These are phyloP conservation scores for Pythium utonaiense DNA, from an alignment of 352 stramenopile species.

Conservation along the genomic window DNA sequence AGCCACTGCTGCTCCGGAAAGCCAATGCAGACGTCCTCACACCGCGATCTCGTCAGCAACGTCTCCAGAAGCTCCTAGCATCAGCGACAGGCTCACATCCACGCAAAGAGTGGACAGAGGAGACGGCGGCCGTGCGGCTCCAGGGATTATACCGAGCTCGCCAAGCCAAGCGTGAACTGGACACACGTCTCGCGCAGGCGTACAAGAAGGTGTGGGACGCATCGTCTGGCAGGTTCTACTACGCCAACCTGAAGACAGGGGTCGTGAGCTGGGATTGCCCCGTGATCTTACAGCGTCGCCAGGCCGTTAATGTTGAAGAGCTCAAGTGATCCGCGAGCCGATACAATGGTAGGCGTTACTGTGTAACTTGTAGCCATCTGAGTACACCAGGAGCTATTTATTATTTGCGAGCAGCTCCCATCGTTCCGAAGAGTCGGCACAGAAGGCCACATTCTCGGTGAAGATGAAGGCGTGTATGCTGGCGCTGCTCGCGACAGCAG, in stretches of 20 bases:
- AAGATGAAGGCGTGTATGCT: not conserved
- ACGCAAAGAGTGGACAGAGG: constrained; percentile 38
- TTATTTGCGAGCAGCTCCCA: not conserved
- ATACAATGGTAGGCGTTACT: not conserved
- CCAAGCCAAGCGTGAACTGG: constrained; percentile 40
- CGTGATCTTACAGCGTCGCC: constrained; percentile 19
- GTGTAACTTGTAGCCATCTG: not conserved
- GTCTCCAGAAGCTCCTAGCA: constrained; percentile 26
- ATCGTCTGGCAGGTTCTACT: constrained; percentile 55
- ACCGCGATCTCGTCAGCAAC: constrained; percentile 43
- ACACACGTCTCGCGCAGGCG: constrained; percentile 28
- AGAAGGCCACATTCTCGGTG: not conserved
- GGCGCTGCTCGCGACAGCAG: not conserved
- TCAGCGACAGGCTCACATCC: not conserved
- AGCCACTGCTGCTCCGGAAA: constrained; percentile 47
- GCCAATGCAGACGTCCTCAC: constrained; percentile 43
- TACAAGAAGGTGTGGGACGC: constrained; percentile 63
- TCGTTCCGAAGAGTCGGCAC: not conserved
- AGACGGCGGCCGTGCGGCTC: constrained; percentile 38
- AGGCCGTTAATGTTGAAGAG: constrained; percentile 24
- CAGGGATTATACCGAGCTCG: constrained; percentile 59
- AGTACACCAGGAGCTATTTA: not conserved
- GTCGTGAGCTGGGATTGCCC: constrained; percentile 62
- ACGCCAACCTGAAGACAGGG: constrained; percentile 64
- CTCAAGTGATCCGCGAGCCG: not conserved